Conservation (phyloP, 257 asterid genomes). For the Mentha longifolia region DNA sequence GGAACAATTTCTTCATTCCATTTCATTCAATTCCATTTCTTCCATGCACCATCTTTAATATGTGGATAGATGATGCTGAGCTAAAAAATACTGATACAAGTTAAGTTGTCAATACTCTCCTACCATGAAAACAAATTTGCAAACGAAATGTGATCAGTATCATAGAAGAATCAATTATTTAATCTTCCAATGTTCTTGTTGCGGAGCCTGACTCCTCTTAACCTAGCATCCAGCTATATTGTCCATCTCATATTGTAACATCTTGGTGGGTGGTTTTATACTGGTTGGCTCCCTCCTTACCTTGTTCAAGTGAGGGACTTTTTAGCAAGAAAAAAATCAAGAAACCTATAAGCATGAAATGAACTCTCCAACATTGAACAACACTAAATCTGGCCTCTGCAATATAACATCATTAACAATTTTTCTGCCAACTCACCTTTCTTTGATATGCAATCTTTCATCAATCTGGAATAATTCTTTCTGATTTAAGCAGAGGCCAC, state of each 20-base stretch:
- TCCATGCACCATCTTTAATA: not conserved
- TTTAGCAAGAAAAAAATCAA: constrained; percentile 24
- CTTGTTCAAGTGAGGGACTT: constrained; percentile 20
- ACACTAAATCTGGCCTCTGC: constrained; percentile 36
- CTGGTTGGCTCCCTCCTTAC: constrained; percentile 19
- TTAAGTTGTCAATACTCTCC: constrained; percentile 18
- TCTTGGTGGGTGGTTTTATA: not conserved
- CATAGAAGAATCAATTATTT: constrained; percentile 22
- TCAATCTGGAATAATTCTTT: constrained; percentile 35
- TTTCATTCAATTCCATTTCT: not conserved
- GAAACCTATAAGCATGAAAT: constrained; percentile 23
- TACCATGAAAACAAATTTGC: not conserved
- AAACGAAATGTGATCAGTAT: not conserved
- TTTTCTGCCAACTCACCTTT: constrained; percentile 28
- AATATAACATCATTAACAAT: constrained; percentile 26
- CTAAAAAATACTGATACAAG: constrained; percentile 19
- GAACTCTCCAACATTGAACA: constrained; percentile 27
- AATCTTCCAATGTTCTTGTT: constrained; percentile 16
- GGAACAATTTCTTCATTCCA: not conserved
- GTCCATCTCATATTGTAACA: constrained; percentile 14
- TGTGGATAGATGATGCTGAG: constrained; percentile 2
- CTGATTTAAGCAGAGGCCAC: constrained; percentile 41
- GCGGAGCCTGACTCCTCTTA: constrained; percentile 12
- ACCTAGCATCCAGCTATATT: constrained; percentile 17
- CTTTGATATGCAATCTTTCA: constrained; percentile 34